Evolutionary conservation across 495 filamentous ascomycete genomes (phyloP).

Genomic region (Staphylotrichum tortipilum): DNA sequence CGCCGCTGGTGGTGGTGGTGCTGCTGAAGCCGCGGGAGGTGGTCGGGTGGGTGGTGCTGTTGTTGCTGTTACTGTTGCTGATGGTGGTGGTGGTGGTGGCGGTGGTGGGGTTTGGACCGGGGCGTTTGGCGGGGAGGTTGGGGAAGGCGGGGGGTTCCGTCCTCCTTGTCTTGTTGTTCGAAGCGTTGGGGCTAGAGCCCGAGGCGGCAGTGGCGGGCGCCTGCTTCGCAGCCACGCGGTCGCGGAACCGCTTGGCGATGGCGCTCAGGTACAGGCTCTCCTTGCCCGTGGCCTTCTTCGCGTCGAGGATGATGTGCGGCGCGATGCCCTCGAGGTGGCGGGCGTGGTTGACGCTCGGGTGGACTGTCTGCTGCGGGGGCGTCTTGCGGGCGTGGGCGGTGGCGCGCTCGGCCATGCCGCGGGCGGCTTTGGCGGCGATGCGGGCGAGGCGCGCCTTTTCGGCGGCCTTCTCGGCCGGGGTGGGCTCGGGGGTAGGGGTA

Average conservation of each 20-base stretch:
- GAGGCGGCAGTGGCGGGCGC: too few relatives aligned
- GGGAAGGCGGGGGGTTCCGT: too few relatives aligned
- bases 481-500: conserved; percentile 12
- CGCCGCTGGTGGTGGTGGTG: background rate
- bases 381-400: conserved; percentile 40
- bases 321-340: conserved; percentile 37
- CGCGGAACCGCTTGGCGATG: conserved; percentile 52
- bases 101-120: background rate
- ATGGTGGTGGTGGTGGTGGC: background rate
- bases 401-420: conserved; percentile 38
- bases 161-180: too few relatives aligned
- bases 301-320: conserved; percentile 47
- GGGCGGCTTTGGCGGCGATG: conserved; percentile 38
- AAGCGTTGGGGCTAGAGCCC: too few relatives aligned
- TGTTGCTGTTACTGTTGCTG: background rate
- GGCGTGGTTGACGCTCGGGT: conserved; percentile 41
- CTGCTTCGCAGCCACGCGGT: conserved; percentile 10
- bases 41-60: too few relatives aligned
- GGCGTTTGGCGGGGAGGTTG: too few relatives aligned
- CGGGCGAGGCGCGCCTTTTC: conserved; percentile 46
- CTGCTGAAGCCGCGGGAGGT: background rate
- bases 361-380: conserved; percentile 31
- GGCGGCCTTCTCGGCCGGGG: conserved; percentile 35
- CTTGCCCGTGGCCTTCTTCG: conserved; percentile 47
- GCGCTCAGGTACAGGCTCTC: conserved; percentile 68